A percentile compares a stretch with the other conserved stretches of the same genome.
Evolutionary conservation across 306 rosid species (phyloP).

Genomic region (Malus fusca): DNA sequence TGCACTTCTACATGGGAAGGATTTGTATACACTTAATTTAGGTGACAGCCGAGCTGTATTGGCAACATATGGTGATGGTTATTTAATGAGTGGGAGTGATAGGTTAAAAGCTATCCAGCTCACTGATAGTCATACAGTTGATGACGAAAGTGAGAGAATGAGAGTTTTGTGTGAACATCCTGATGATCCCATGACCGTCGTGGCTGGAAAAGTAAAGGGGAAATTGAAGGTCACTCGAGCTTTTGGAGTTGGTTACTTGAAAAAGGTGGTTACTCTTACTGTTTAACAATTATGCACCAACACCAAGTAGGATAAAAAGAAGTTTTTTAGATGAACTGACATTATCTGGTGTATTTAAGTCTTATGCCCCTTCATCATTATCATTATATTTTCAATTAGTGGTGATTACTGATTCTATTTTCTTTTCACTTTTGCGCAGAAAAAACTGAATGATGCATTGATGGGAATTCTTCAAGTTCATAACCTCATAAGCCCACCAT

Average conservation of each 20-base stretch:
- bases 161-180: constrained; percentile 64
- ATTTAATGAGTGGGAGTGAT: constrained; percentile 21
- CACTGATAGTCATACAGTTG: constrained; percentile 82
- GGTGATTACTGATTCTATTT: constrained; percentile 1
- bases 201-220: constrained; percentile 85
- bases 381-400: not conserved
- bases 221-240: constrained; percentile 95
- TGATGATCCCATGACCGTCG: constrained; percentile 61
- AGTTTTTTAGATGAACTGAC: not conserved
- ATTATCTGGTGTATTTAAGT: not conserved
- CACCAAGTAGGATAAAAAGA: not conserved
- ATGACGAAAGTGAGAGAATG: constrained; percentile 61
- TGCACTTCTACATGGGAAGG: constrained; percentile 79
- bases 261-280: constrained; percentile 49
- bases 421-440: constrained; percentile 33
- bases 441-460: constrained; percentile 83
- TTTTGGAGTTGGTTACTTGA: constrained; percentile 95
- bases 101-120: constrained; percentile 72
- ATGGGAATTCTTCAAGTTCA: constrained; percentile 96
- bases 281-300: not conserved
- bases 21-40: constrained; percentile 76
- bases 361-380: not conserved
- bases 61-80: constrained; percentile 43
- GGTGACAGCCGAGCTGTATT: constrained; percentile 94
- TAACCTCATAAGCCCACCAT: constrained; percentile 87